A percentile compares a stretch with the other conserved stretches of the same genome.
Evolutionary conservation across 257 asterid species (phyloP).

Genomic region (Ligustrum vulgare): DNA sequence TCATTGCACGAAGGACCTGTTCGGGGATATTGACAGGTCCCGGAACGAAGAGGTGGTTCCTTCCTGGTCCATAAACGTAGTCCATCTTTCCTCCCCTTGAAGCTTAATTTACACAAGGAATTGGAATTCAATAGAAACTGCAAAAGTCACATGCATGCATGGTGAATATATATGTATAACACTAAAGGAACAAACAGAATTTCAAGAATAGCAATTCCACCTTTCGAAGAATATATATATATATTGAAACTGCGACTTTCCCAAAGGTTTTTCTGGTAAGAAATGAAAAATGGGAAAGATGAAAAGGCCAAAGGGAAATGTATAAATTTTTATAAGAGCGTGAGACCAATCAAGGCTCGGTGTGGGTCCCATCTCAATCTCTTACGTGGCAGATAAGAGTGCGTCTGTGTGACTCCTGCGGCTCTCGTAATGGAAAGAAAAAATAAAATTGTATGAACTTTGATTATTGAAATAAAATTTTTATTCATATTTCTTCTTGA

Average conservation of each 20-base stretch:
- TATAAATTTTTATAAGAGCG: constrained; percentile 59
- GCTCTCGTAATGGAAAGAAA: constrained; percentile 27
- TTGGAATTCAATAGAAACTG: not conserved
- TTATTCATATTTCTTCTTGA: not conserved
- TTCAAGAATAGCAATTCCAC: constrained; percentile 14
- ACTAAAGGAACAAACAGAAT: not conserved
- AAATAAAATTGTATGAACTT: not conserved
- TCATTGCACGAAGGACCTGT: constrained; percentile 94
- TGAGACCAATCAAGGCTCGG: constrained; percentile 50
- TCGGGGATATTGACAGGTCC: constrained; percentile 99
- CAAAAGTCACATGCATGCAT: too few relatives aligned
- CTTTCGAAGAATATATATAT: not conserved
- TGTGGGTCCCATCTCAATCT: constrained; percentile 42
- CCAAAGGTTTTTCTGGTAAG: not conserved
- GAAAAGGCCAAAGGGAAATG: constrained; percentile 36
- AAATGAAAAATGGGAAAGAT: constrained; percentile 17
- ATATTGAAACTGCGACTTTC: constrained; percentile 4
- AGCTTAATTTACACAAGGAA: constrained; percentile 3
- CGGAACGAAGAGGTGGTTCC: constrained; percentile 99
- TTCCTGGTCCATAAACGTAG: constrained; percentile 85
- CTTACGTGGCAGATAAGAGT: constrained; percentile 81
- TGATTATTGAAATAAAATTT: not conserved
- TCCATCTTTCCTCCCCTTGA: constrained; percentile 63
- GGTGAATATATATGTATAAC: not conserved
- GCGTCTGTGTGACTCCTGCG: constrained; percentile 33